Conservation (phyloP, 1,284 basidiomycete species). For the Agroathelia rolfsii region DNA sequence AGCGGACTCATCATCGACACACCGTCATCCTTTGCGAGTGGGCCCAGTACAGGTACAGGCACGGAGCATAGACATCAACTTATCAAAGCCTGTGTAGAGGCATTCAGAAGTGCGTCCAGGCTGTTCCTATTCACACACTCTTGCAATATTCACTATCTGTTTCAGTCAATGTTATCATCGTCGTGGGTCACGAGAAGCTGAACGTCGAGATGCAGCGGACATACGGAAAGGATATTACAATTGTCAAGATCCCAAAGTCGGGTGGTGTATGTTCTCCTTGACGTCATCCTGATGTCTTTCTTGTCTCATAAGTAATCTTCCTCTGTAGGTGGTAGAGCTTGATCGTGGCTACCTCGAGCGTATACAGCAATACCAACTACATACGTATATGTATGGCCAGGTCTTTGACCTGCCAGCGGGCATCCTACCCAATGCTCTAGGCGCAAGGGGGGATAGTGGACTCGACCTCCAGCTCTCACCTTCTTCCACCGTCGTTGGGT, state of each 20-base stretch:
- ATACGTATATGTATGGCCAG: slow-evolving; percentile 94
- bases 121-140: slow-evolving; percentile 5
- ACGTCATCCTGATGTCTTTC: slow-evolving; percentile 1
- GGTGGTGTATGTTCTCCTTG: slow-evolving; percentile 60
- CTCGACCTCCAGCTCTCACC: slow-evolving; percentile 77
- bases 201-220: slow-evolving; percentile 89
- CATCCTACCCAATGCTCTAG: slow-evolving; percentile 41
- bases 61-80: slow-evolving; percentile 69
- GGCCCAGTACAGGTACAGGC: slow-evolving; percentile 41
- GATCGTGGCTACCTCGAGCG: slow-evolving; percentile 76
- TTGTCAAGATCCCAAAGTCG: slow-evolving; percentile 91
- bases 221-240: slow-evolving; percentile 56
- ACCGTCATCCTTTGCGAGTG: slow-evolving; percentile 78
- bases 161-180: slow-evolving; percentile 85
- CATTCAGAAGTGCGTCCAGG: slow-evolving; percentile 66
- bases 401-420: slow-evolving; percentile 55
- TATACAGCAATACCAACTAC: slow-evolving; percentile 75
- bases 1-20: slow-evolving; percentile 90
- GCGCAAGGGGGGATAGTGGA: slow-evolving; percentile 66
- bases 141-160: slow-evolving; percentile 3
- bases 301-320: slow-evolving; percentile 11
- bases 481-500: slow-evolving; percentile 75
- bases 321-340: slow-evolving; percentile 76
- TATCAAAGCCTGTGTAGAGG: slow-evolving; percentile 81
- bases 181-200: slow-evolving; percentile 95